A percentile compares a stretch with the other conserved stretches of the same genome.
Evolutionary conservation across 108 stramenopile genomes (phyloP).

Genomic region (Pseudonitzschia delicatissima): DNA sequence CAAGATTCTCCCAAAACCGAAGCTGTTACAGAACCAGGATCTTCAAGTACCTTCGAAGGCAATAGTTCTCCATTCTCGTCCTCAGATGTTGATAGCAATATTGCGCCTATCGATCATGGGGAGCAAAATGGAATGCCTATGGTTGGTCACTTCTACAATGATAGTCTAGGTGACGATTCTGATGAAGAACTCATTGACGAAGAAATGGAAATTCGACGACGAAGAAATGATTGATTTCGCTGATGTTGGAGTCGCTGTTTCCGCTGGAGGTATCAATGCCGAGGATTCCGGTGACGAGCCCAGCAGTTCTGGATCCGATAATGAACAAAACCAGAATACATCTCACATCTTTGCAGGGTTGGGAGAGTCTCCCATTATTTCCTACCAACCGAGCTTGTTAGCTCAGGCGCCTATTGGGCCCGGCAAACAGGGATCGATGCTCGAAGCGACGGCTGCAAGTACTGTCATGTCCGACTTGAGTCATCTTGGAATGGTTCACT

Average conservation of each 20-base stretch:
- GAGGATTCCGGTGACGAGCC: conserved; percentile 49
- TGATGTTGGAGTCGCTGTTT: conserved; percentile 9
- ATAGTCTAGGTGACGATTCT: conserved; percentile 11
- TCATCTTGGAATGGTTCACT: conserved; percentile 75
- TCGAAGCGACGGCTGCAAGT: conserved; percentile 62
- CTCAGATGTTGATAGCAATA: neutral
- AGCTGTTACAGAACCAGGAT: neutral
- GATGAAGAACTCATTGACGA: conserved; percentile 29
- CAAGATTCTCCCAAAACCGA: conserved; percentile 2
- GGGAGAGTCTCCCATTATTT: conserved; percentile 69
- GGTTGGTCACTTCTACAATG: conserved; percentile 1
- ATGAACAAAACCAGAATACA: conserved; percentile 26
- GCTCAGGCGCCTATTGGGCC: conserved; percentile 62
- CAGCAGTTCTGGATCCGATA: conserved; percentile 44
- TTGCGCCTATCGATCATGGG: neutral
- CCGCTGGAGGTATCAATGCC: neutral
- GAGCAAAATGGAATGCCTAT: conserved; percentile 2
- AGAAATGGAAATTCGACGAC: conserved; percentile 54
- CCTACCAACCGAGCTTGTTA: conserved; percentile 75
- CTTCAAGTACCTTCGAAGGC: neutral
- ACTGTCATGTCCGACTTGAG: conserved; percentile 78
- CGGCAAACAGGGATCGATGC: conserved; percentile 60
- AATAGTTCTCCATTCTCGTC: neutral
- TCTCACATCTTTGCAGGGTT: conserved; percentile 63
- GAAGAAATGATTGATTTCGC: conserved; percentile 52